These are phyloP conservation scores for Penicillium nordicum DNA, from an alignment of 2,329 filamentous ascomycete genomes.

Conservation along the genomic window DNA sequence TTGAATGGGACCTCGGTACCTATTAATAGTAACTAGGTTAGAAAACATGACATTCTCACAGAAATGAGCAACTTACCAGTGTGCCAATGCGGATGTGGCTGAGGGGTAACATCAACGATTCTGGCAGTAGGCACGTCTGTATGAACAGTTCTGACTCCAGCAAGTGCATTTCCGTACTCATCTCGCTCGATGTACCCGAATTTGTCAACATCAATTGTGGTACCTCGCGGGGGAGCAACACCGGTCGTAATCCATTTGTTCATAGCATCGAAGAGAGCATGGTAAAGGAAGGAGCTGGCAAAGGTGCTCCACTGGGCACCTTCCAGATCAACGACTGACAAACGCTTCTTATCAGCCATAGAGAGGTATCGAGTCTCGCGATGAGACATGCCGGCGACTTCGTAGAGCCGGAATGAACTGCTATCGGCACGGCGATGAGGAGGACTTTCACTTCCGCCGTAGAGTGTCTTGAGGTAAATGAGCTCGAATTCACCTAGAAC, in stretches of 20 bases:
- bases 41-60: background rate
- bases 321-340: background rate
- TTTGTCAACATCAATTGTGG: background rate
- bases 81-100: background rate
- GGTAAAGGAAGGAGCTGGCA: background rate
- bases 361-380: constrained; percentile 1
- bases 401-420: background rate
- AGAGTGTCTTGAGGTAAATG: background rate
- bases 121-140: background rate
- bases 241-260: background rate
- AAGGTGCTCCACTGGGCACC: background rate
- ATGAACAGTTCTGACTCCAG: constrained; percentile 1
- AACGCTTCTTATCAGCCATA: background rate
- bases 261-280: constrained; percentile 4
- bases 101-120: background rate
- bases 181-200: background rate
- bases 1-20: background rate
- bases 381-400: constrained; percentile 3
- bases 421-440: background rate
- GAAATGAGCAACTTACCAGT: background rate
- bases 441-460: background rate
- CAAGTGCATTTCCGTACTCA: background rate
- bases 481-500: background rate
- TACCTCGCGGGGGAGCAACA: background rate
- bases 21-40: background rate